Evolutionary conservation across 805 yeast species (phyloP).

Genomic region (Candida stauntonica): DNA sequence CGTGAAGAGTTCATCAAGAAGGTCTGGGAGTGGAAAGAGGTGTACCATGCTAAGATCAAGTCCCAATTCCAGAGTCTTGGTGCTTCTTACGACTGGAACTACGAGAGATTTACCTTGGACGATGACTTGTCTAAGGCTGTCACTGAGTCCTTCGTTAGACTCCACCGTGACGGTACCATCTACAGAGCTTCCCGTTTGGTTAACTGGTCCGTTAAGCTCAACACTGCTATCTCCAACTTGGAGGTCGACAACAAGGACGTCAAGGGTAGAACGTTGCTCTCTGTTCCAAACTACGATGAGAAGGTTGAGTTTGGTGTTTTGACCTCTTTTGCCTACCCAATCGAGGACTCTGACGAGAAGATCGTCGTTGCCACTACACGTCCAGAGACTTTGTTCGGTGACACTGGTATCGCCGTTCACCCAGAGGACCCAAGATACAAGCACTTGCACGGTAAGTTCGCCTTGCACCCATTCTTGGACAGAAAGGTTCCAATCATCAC

Average conservation of each 20-base stretch:
- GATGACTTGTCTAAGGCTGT: slow-evolving; percentile 78
- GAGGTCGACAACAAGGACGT: slow-evolving; percentile 93
- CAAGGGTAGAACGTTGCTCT: slow-evolving; percentile 71
- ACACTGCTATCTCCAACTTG: slow-evolving; percentile 92
- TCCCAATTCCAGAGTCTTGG: slow-evolving; percentile 82
- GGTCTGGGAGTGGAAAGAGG: slow-evolving; percentile 99
- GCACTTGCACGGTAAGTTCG: slow-evolving; percentile 92
- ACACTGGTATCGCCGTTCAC: slow-evolving; percentile 96
- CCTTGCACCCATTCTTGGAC: slow-evolving; percentile 84
- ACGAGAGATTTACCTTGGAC: slow-evolving; percentile 91
- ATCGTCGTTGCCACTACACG: slow-evolving; percentile 95
- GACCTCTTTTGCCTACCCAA: slow-evolving; percentile 91
- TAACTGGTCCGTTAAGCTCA: slow-evolving; percentile 93
- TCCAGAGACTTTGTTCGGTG: slow-evolving; percentile 98
- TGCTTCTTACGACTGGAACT: slow-evolving; percentile 94
- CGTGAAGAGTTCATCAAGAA: slow-evolving; percentile 83
- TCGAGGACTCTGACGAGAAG: slow-evolving; percentile 81
- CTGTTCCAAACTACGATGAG: slow-evolving; percentile 87
- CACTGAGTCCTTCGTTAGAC: slow-evolving; percentile 80
- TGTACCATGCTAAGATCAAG: slow-evolving; percentile 82
- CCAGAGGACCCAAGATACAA: slow-evolving; percentile 91
- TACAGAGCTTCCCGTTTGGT: slow-evolving; percentile 91
- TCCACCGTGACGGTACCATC: slow-evolving; percentile 92
- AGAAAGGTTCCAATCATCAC: slow-evolving; percentile 83
- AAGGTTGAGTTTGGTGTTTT: slow-evolving; percentile 94